A percentile compares a stretch with the other conserved stretches of the same genome.
These are phyloP conservation scores for Vaccinium corymbosum DNA, from an alignment of 148 eudicot species.

Conservation along the genomic window DNA sequence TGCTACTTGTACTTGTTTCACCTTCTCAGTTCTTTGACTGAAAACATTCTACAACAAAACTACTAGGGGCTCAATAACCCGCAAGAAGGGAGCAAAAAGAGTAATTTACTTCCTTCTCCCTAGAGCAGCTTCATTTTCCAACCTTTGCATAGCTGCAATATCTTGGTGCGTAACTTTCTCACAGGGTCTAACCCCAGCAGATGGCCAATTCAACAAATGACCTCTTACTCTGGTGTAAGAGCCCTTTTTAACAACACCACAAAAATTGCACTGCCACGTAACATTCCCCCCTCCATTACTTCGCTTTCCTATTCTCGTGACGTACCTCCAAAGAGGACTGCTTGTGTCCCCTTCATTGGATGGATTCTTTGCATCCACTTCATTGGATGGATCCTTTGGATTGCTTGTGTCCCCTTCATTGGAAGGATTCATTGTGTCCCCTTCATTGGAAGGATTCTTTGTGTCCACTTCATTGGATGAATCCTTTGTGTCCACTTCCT, in stretches of 20 bases:
- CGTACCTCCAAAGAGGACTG: not conserved
- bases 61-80: not conserved
- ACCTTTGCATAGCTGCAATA: not conserved
- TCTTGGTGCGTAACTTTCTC: not conserved
- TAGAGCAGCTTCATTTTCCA: not conserved
- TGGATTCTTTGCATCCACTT: not conserved
- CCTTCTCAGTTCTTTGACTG: not conserved
- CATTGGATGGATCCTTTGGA: not conserved
- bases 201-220: not conserved
- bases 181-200: slow-evolving; percentile 4
- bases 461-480: not conserved
- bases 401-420: not conserved
- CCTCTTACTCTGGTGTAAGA: slow-evolving; percentile 1
- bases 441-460: not conserved
- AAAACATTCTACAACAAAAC: not conserved
- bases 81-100: not conserved
- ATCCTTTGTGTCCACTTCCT: not conserved
- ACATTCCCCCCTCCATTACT: not conserved
- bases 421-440: not conserved
- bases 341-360: not conserved
- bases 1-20: not conserved
- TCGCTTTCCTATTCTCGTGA: not conserved
- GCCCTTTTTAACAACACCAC: not conserved
- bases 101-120: not conserved
- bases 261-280: slow-evolving; percentile 2